phyloP scores from a whole-genome alignment of 805 yeast genomes.

The Sugiyamaella smithiae region DNA sequence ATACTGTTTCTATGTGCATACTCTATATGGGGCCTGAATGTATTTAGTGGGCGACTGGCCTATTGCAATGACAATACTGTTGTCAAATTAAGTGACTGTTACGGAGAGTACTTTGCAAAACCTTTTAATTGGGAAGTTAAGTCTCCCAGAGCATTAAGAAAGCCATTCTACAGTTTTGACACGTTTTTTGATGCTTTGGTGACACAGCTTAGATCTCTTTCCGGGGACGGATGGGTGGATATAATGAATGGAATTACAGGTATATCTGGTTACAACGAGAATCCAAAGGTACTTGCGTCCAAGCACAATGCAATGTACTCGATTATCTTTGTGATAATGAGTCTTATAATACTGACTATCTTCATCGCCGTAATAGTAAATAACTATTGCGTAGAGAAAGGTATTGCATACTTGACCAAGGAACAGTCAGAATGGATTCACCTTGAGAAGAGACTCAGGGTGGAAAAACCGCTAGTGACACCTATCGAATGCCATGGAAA shows the following conservation, averaged over 20 bases:
- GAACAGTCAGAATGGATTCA: constrained; percentile 87
- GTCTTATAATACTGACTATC: constrained; percentile 79
- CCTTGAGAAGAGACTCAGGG: constrained; percentile 58
- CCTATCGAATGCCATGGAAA: constrained; percentile 18
- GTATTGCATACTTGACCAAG: constrained; percentile 74
- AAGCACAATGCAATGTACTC: constrained; percentile 72
- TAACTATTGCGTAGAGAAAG: constrained; percentile 74
- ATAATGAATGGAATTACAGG: constrained; percentile 63
- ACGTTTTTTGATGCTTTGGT: constrained; percentile 60
- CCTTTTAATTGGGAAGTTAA: constrained; percentile 67
- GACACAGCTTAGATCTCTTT: constrained; percentile 72
- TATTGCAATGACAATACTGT: constrained; percentile 57
- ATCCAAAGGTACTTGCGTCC: constrained; percentile 51
- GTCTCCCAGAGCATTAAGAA: constrained; percentile 64
- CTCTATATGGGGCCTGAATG: constrained; percentile 81
- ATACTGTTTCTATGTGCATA: constrained; percentile 76
- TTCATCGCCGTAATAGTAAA: constrained; percentile 84
- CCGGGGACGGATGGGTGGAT: constrained; percentile 93
- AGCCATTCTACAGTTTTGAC: constrained; percentile 66
- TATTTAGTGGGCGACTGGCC: constrained; percentile 70
- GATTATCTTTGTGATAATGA: constrained; percentile 68
- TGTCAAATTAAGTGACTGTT: constrained; percentile 41
- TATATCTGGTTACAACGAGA: constrained; percentile 65
- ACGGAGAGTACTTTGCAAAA: constrained; percentile 52
- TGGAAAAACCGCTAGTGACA: constrained; percentile 43